phyloP scores from a whole-genome alignment of 2,329 filamentous ascomycete genomes.

The Paradendryphiella salina region DNA sequence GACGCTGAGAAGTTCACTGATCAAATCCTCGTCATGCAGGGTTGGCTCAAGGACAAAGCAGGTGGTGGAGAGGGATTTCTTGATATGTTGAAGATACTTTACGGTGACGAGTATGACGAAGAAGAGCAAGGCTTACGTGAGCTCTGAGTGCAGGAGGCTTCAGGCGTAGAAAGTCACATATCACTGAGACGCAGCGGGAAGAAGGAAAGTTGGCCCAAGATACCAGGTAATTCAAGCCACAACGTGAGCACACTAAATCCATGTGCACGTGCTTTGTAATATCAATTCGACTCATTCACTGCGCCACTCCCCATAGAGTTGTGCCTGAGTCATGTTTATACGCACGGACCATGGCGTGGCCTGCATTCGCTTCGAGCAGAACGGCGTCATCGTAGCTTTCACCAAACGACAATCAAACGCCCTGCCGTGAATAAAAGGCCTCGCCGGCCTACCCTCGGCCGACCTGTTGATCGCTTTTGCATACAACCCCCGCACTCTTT shows the following conservation, averaged over 20 bases:
- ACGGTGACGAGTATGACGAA: constrained; percentile 58
- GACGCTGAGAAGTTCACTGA: constrained; percentile 49
- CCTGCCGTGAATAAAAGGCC: constrained; percentile 22
- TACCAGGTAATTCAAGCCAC: background rate
- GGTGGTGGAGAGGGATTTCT: constrained; percentile 51
- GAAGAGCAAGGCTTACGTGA: constrained; percentile 57
- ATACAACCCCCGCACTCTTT: background rate
- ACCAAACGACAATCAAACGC: constrained; percentile 20
- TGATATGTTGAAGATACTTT: constrained; percentile 52
- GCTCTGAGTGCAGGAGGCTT: constrained; percentile 8
- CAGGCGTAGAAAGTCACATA: background rate
- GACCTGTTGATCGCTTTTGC: background rate
- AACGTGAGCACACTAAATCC: no score
- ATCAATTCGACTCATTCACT: constrained; percentile 36
- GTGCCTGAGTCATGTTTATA: constrained; percentile 20
- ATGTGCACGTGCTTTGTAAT: background rate
- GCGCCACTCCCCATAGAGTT: constrained; percentile 9
- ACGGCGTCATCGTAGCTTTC: constrained; percentile 32
- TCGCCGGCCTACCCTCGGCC: constrained; percentile 18
- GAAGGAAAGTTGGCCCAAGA: background rate
- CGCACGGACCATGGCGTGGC: constrained; percentile 12
- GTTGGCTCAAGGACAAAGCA: constrained; percentile 46
- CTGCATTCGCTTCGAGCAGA: constrained; percentile 33
- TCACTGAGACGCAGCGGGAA: background rate
- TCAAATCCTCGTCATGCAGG: constrained; percentile 53